Base-by-base conservation (phyloP, 176 grass and related monocot genomes). In the Zoysia pacifica region DNA sequence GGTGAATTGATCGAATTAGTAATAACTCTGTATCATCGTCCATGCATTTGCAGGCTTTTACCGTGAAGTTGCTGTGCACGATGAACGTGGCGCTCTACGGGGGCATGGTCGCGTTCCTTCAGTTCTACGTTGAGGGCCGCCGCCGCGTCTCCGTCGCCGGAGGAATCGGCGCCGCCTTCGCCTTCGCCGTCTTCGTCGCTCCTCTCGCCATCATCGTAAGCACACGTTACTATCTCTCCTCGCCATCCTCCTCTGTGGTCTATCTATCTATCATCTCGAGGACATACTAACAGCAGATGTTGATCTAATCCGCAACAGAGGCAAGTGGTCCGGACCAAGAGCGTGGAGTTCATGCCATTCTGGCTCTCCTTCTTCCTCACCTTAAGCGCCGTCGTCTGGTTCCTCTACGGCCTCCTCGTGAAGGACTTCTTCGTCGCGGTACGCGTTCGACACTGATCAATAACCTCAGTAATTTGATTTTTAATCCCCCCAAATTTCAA, bases 311-410 rank as follows among this genome's bases (percentile, higher is more conserved):
- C n/a, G 65, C 7, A 43, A 65, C 89, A 97, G 94, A 76, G 83
- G 79, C 91, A 86, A 86, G 94, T 97, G 64, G 82, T 97, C 48
- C 79, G 66, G 71, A 97, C 94, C 73, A 97, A 84, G 70, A 97
- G 94, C 82, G 94, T 94, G 72, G 89, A 97, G 81, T 97, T 81
- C 89, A 93, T 97, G 85, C 91, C 94, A 20, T 90, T 97, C 81
- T 75, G 67, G 48, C 75, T 97, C 42, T 97, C 94, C 53, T 86
- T 97, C 73, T 97, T 88, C 81, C 91, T 97, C 15, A 92, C 94
- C 36, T 47, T 97, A 68, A 94, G 89, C 89, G 94, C 94, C 72
- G 18, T 97, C 61, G 94, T 53, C 75, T 97, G 94, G 94, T 97
- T 97, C 80, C 42, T 76, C 48, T 97, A 94, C 49, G 94, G 94